Evolutionary conservation across 768 basidiomycete species (phyloP), one percentile per base, ranked within the genome.

Genomic region (Dioszegia aurantiaca): DNA sequence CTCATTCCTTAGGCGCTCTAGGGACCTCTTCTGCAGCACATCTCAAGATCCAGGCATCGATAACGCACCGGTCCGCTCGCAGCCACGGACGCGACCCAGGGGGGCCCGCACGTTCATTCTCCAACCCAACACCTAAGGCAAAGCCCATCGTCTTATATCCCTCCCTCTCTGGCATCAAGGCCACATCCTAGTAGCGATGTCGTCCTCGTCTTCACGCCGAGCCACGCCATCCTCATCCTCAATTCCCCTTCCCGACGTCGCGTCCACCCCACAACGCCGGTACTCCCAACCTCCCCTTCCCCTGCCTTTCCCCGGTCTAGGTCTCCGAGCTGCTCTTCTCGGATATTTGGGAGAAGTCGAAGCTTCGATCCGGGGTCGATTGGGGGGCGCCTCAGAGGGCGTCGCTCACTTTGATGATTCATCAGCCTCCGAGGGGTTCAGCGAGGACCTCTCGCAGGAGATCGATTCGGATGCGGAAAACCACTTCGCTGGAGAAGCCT

Each of bases 311-410:
- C 61, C 72, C 1, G 59, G 60, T 24, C 56, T 54, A 11, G 63
- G 60, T 12, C 58, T 76, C 9, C 63, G 72, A 40, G 56, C 68
- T 24, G 76, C 73, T 9, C 59, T 75, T 2, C 55, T 75, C 12
- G 74, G 74, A 4, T 74, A 75, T 42, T 39, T 75, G 6, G 64
- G 69, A 4, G 76, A 77, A 46, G 70, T 72, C 9, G 74, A 75
- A 56, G 47, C 59, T 8, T 65, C 69, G 3, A 36, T 75, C 2
- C 54, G 64, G 49, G 66, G 58, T 12, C 44, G 68, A 19, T 52
- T 72, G 10, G 63, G 53, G 3, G 63, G 14, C 55, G 47, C 26
- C 42, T 45, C 4, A 28, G 31, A 1, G 31, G 58, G 6, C 54
- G 23, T 21, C 21, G 21, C 17, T 3, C 31, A 11, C 16, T 17